Base-by-base conservation (phyloP, 495 filamentous ascomycete species). In the Xylaria castorea region DNA sequence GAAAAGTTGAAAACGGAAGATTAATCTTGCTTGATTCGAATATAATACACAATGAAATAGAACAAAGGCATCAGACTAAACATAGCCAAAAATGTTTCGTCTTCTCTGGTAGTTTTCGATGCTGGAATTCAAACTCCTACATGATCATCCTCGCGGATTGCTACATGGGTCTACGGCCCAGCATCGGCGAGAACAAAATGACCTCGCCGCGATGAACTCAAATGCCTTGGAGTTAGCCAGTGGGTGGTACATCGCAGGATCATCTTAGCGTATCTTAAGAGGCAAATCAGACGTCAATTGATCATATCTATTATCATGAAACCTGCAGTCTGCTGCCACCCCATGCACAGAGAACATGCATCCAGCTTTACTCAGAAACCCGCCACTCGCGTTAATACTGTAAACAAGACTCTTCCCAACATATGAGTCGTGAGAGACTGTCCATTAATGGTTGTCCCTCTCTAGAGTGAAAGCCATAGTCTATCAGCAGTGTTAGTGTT, bases 301-400 rank as follows among this genome's bases (percentile, higher is more conserved):
- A 57, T 69, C 48, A 73, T 42, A 68, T 73, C 71, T 73, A 73
- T 73, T 73, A 73, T 69, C 65, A 53, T 64, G 32, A 57, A 68
- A 58, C 20, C 27, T n/a, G 36, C 42, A 18, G 30, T 61, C 27
- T 16, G 38, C 50, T 63, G 25, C 40, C 64, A 72, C 65, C 22
- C 64, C 60, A 8, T 64, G 69, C 55, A 55, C 61, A 30, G 60
- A 48, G 55, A 70, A 8, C 67, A 48, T 32, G 36, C 8, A 63
- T 25, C n/a, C 22, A 38, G 16, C 61, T 66, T 51, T n/a, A 40
- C 40, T 44, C 61, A 34, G 34, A 67, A 65, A 36, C 48, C 30
- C 30, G 51, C 53, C 63, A 38, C 46, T 64, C 53, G 16, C 42
- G 27, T 38, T 32, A 7, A 61, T n/a, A 57, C 50, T 42, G 34